These are phyloP conservation scores for Rhodotorula toruloides DNA, from an alignment of 768 basidiomycete genomes.

Conservation along the genomic window DNA sequence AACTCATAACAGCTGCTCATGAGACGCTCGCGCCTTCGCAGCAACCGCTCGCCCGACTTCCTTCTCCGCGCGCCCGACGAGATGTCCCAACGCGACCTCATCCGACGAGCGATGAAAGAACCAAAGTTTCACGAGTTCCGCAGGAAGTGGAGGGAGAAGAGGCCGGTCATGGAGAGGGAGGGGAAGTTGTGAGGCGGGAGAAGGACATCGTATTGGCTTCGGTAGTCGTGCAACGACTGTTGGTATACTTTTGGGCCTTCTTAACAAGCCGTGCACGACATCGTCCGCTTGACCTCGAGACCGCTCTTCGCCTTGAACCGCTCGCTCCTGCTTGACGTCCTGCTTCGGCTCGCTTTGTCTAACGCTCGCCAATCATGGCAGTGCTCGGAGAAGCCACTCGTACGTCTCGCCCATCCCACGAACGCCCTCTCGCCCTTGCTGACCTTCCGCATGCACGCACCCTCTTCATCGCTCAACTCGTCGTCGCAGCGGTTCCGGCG, in stretches of 20 bases:
- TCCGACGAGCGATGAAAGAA: slow-evolving; percentile 19
- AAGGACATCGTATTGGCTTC: background rate
- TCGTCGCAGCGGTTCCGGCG: too few relatives aligned
- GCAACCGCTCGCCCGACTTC: slow-evolving; percentile 29
- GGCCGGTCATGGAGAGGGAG: background rate
- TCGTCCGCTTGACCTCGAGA: background rate
- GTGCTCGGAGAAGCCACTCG: background rate
- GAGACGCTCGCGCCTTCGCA: background rate
- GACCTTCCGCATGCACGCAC: background rate
- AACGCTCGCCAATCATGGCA: background rate
- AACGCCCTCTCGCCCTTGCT: background rate
- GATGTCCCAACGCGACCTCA: slow-evolving; percentile 14
- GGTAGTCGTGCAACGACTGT: background rate
- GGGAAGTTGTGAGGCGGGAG: background rate
- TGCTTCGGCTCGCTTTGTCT: too few relatives aligned
- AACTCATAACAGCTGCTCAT: too few relatives aligned
- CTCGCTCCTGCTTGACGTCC: background rate
- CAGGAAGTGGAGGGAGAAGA: background rate
- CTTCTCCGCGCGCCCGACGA: slow-evolving; percentile 20
- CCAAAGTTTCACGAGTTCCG: slow-evolving; percentile 11
- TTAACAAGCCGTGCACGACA: too few relatives aligned
- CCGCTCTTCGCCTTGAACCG: background rate
- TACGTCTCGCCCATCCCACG: background rate
- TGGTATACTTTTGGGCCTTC: background rate
- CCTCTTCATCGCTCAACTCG: too few relatives aligned